Base-by-base conservation (phyloP, 495 filamentous ascomycete genomes). In the Penicillium manginii region DNA sequence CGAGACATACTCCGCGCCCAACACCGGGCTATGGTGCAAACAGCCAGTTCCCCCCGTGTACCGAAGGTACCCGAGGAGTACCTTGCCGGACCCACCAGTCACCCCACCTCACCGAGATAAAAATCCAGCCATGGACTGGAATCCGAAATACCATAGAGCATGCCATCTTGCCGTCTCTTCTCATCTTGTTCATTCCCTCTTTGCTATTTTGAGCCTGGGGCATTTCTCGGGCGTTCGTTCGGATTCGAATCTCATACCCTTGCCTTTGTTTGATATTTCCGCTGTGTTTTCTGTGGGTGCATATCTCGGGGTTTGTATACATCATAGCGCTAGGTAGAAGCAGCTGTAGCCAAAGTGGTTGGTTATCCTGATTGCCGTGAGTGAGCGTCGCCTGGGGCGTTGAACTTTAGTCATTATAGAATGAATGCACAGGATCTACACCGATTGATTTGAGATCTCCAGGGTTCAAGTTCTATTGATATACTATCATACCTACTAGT, bases 31-130 rank as follows among this genome's bases (percentile, higher is more conserved):
- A 60, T 79, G 52, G 66, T 60, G 5, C 77, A 79, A 52, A 70
- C 73, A 15, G 70, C 69, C 2, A 77, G 72, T 39, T 83, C 80
- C 32, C 86, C 86, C 6, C 79, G 81, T 50, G 85, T 89, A 2
- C 87, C 87, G 0, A 87, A 86, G 64, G 85, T 90, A 9, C 86
- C 86, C 0, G 73, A 75, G 50, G 81, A 81, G 47, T 86, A 83
- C 69, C 72, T 84, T 11, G 53, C 65, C 2, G 73, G 69, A 8
- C 64, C 74, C 45, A 66, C 66, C 8, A 79, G 75, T 46, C 77
- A 78, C 55, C 78, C 76, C 21, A 61, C 73, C 17, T 78, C 76
- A 0, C 74, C 78, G 32, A 70, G 73, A 54, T 67, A 66, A 50
- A 62, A 31, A 19, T 8, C 17, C 31, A n/a, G 2, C 10, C 12